These are phyloP conservation scores for Onygenales sp. DNA, from an alignment of 2,329 filamentous ascomycete genomes.

Conservation along the genomic window DNA sequence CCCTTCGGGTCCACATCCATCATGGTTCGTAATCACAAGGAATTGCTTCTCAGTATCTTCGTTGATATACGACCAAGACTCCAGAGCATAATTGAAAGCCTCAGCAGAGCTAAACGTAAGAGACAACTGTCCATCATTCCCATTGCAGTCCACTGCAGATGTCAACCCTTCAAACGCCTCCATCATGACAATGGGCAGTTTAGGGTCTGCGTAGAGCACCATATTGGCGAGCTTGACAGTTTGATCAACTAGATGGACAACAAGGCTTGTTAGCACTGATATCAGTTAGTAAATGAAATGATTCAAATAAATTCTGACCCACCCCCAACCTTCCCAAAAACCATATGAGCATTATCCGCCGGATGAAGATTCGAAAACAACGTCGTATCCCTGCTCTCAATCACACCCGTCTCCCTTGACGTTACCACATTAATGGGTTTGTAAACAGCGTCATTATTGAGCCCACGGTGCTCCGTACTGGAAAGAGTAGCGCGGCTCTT, in stretches of 20 bases:
- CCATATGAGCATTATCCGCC: constrained; percentile 14
- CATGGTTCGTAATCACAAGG: constrained; percentile 24
- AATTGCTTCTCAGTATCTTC: constrained; percentile 19
- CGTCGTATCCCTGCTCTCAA: constrained; percentile 9
- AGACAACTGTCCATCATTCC: constrained; percentile 17
- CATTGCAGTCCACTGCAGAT: constrained; percentile 19
- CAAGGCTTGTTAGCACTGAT: not conserved
- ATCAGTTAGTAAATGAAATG: not conserved
- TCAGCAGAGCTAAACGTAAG: constrained; percentile 20
- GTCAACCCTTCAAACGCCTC: constrained; percentile 23
- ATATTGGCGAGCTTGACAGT: constrained; percentile 23
- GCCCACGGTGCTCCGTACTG: not conserved
- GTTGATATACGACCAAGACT: constrained; percentile 23
- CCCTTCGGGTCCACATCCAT: constrained; percentile 19
- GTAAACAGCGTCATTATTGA: constrained; percentile 2
- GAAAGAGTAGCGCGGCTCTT: not conserved
- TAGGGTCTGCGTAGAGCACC: constrained; percentile 21
- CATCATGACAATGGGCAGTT: constrained; percentile 23
- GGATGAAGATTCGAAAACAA: constrained; percentile 16
- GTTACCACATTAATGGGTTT: constrained; percentile 1
- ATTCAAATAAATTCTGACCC: not conserved
- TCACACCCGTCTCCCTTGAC: constrained; percentile 2
- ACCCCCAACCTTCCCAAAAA: constrained; percentile 19
- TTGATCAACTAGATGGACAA: constrained; percentile 8
- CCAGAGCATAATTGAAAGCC: constrained; percentile 21